Base-by-base conservation (phyloP, 1,284 basidiomycete species). In the Boletellus dicymbophilus region DNA sequence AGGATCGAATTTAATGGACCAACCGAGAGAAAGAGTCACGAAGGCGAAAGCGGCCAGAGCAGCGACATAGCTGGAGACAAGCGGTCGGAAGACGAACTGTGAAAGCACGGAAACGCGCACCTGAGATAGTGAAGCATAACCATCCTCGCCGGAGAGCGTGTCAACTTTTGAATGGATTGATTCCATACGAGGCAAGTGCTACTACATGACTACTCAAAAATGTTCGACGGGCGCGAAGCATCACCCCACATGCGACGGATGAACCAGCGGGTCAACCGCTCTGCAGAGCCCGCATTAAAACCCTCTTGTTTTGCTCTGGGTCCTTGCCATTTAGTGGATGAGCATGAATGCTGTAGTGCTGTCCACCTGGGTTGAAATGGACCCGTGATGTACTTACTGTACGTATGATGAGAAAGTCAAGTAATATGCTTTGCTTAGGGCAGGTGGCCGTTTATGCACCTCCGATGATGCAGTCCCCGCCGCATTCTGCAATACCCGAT, bases 11-110 rank as follows among this genome's bases (percentile, higher is more conserved):
- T n/a, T n/a, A 8, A 1, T 37, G 33, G 43, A 60, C 77, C 50
- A 47, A 89, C 90, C 90, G 49, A 93, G 73, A 21, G 88, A 90
- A 38, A 93, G 75, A 2, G 88, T 91, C 34, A 91, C 83, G 60
- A 93, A 93, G 50, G 84, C 75, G 63, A 93, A 89, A 7, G 81
- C 88, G 31, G 81, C 81, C 37, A 84, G 53, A 16, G 81, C 77
- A 21, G 87, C 88, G 37, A 79, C 70, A 73, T 90, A 92, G 55
- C 83, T 85, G 54, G n/a, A n/a, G 30, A 31, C 41, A 12, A 48
- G 13, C 21, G 4, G 26, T n/a, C 50, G 23, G 40, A 30, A 5
- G 8, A 37, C 12, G 1, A 11, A 1, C 1, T 7, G 2, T 20
- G n/a, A 26, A 22, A 34, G 6, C 0, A 12, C 22, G 37, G 16